Base-by-base conservation (phyloP, 148 eudicot genomes). In the Dianthus caryophyllus region DNA sequence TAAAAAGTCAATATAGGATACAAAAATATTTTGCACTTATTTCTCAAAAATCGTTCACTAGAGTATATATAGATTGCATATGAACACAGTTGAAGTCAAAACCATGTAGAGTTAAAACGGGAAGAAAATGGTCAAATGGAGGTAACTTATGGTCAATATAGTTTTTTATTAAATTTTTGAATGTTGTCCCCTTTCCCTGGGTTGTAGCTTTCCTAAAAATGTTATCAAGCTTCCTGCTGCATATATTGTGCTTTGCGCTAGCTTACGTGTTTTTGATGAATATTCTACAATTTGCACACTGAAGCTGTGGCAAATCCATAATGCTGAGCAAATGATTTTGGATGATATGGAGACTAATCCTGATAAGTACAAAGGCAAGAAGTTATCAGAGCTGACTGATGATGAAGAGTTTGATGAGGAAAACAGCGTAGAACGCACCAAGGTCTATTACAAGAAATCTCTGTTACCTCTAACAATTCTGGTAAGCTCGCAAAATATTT, bases 291-390 rank as follows among this genome's bases (percentile, higher is more conserved):
- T 33, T 33, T 33, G 57, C 57, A 17, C 78, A 36, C 58, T 68
- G 79, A 86, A 94, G 99, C 70, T 94, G 68, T 94, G 99, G 99
- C 96, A 88, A 77, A 83, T 94, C 61, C 88, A 94, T 80, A 82
- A 74, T 71, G 89, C 99, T 70, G 99, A 94, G 81, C 99, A 94
- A 78, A 83, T 87, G 93, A 86, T 94, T 39, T 50, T 94, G 84
- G 97, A 90, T 78, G 99, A 94, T 75, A 74, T 88, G 76, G 99
- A 84, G 73, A 75, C 78, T 16, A 90, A 86, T 68, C 99, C 99
- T 73, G 89, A 86, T 54, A 90, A 88, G 62, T 94, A 94, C 57
- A 65, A 85, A 65, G 93, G 82, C 69, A 82, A 82, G 75, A 85
- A 80, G 41, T 73, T 94, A 64, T 72, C 90, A 29, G 91, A 94